phyloP scores from a whole-genome alignment of 1,139 yeast genomes.

The Candida freyschussii region DNA sequence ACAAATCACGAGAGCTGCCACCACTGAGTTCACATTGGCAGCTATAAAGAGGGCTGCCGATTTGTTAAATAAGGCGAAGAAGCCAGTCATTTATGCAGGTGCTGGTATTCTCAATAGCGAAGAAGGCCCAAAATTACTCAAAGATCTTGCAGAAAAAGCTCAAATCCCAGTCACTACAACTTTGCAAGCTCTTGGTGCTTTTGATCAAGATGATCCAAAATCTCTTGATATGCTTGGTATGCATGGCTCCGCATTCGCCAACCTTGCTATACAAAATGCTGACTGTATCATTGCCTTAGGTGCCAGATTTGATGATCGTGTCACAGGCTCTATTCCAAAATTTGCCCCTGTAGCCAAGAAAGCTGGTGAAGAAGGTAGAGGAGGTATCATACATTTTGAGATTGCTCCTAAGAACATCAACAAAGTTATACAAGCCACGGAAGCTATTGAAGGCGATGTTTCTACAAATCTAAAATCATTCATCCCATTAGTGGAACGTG shows the following conservation, averaged over 20 bases:
- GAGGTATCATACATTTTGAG: conserved; percentile 96
- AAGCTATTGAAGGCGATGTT: conserved; percentile 96
- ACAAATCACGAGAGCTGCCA: conserved; percentile 64
- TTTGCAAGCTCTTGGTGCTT: conserved; percentile 89
- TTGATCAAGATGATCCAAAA: conserved; percentile 86
- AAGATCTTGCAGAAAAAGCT: conserved; percentile 86
- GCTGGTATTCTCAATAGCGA: conserved; percentile 79
- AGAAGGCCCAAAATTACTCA: conserved; percentile 75
- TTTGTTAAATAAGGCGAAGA: conserved; percentile 75
- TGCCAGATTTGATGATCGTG: conserved; percentile 98
- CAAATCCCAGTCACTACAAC: conserved; percentile 95
- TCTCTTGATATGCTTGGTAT: conserved; percentile 95
- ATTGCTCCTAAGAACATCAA: conserved; percentile 94
- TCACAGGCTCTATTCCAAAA: conserved; percentile 77
- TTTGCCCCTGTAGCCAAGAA: conserved; percentile 92
- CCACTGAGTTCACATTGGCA: conserved; percentile 71
- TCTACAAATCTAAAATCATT: conserved; percentile 68
- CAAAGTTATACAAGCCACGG: conserved; percentile 96
- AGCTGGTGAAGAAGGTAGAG: conserved; percentile 84
- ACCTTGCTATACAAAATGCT: conserved; percentile 87
- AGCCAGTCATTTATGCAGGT: conserved; percentile 87
- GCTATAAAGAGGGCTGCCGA: conserved; percentile 75
- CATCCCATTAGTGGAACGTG: conserved; percentile 63
- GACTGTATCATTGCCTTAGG: conserved; percentile 93
- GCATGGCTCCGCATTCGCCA: conserved; percentile 97